These are phyloP conservation scores for Luvunga scandens DNA, from an alignment of 345 rosid species.

Conservation along the genomic window DNA sequence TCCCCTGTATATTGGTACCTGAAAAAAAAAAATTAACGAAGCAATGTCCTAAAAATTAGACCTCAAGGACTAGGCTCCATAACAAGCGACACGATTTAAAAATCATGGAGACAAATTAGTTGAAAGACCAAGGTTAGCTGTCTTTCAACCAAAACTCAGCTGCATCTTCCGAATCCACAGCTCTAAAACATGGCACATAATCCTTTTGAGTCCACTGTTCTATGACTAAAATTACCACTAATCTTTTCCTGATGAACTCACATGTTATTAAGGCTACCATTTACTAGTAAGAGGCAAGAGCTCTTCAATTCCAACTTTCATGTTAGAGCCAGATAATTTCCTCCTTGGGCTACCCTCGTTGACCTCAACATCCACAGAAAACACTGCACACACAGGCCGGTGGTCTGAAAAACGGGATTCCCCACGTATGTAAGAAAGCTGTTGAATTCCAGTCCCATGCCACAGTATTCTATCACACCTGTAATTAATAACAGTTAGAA, in stretches of 20 bases:
- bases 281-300: constrained; percentile 28
- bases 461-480: constrained; percentile 98
- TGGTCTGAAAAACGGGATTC: constrained; percentile 90
- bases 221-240: background rate
- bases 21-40: background rate
- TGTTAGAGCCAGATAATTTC: constrained; percentile 21
- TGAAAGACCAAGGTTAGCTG: background rate
- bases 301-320: constrained; percentile 47
- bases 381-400: constrained; percentile 71
- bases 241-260: constrained; percentile 8
- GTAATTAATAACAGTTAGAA: constrained; percentile 11
- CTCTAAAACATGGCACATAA: background rate
- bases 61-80: background rate
- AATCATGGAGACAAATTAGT: background rate
- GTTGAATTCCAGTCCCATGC: constrained; percentile 70
- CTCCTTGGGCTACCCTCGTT: constrained; percentile 34
- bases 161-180: background rate
- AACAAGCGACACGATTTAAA: background rate
- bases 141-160: background rate
- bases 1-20: constrained; percentile 10
- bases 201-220: background rate
- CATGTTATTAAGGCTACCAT: constrained; percentile 7
- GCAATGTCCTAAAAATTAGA: background rate
- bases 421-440: constrained; percentile 51
- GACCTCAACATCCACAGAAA: constrained; percentile 54